Conservation (phyloP, 2,329 filamentous ascomycete genomes). For the Penicillium italicum region DNA sequence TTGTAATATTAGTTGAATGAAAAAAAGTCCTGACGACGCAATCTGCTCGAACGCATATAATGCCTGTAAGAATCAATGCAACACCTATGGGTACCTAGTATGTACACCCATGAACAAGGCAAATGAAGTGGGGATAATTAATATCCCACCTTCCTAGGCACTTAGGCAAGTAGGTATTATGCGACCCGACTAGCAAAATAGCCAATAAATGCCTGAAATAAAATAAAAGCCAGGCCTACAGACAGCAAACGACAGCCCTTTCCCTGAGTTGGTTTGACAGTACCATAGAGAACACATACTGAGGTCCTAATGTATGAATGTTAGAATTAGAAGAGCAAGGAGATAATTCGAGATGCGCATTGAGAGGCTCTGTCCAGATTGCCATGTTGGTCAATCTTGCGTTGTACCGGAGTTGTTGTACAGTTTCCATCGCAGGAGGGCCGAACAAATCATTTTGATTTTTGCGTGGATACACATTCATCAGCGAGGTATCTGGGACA, state of each 20-base stretch:
- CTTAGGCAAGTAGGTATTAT: not conserved
- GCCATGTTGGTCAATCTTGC: constrained; percentile 11
- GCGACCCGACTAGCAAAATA: not conserved
- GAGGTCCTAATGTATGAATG: not conserved
- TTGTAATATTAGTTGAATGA: not conserved
- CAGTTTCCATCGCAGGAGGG: constrained; percentile 29
- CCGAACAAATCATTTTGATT: constrained; percentile 38
- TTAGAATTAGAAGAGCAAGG: constrained; percentile 5
- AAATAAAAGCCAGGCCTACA: not conserved
- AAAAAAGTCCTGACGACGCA: no score
- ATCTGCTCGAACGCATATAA: not conserved
- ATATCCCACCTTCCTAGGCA: not conserved
- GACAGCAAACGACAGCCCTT: not conserved
- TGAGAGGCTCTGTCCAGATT: constrained; percentile 17
- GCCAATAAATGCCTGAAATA: not conserved
- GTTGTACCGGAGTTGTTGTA: constrained; percentile 22
- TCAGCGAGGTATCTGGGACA: constrained; percentile 42
- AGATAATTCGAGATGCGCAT: constrained; percentile 12
- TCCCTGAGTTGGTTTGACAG: not conserved
- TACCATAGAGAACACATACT: not conserved
- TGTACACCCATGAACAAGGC: not conserved
- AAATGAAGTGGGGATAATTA: not conserved
- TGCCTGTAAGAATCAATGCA: not conserved
- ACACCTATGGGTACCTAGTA: not conserved
- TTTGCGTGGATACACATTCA: constrained; percentile 41